Evolutionary conservation across 1,284 basidiomycete genomes (phyloP).

Genomic region (Tilletia indica): DNA sequence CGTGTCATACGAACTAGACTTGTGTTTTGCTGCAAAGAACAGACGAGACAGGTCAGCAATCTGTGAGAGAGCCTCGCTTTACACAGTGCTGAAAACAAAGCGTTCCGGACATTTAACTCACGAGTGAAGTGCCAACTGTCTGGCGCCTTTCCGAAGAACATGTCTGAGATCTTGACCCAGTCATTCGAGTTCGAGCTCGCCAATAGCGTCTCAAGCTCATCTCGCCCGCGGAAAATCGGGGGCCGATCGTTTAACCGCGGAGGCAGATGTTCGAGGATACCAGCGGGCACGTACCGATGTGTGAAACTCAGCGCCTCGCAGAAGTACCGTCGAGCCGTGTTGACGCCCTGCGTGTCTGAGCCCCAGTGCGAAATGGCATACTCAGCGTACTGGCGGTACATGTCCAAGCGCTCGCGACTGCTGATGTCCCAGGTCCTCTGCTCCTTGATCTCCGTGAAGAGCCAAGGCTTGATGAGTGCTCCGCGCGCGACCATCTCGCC

Average conservation of each 20-base stretch:
- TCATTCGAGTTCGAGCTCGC: slow-evolving; percentile 78
- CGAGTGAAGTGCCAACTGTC: slow-evolving; percentile 64
- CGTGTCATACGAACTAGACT: slow-evolving; percentile 34
- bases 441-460: slow-evolving; percentile 92
- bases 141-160: slow-evolving; percentile 78
- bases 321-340: slow-evolving; percentile 87
- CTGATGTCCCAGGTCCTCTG: slow-evolving; percentile 80
- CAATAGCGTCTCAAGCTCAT: slow-evolving; percentile 77
- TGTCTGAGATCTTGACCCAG: slow-evolving; percentile 92
- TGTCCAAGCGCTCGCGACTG: slow-evolving; percentile 81
- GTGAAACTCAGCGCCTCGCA: slow-evolving; percentile 94
- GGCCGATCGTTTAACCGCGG: slow-evolving; percentile 83
- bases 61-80: not conserved
- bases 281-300: slow-evolving; percentile 89
- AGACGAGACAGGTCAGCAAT: not conserved
- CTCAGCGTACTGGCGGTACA: slow-evolving; percentile 62
- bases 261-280: slow-evolving; percentile 81
- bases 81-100: not conserved
- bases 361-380: slow-evolving; percentile 54
- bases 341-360: slow-evolving; percentile 67
- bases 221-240: slow-evolving; percentile 77
- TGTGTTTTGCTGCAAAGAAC: slow-evolving; percentile 31
- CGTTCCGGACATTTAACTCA: slow-evolving; percentile 19
- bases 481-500: slow-evolving; percentile 93
- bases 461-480: slow-evolving; percentile 77